A percentile compares a stretch with the other conserved stretches of the same genome.
These are phyloP conservation scores for Orychophragmus violaceus DNA, from an alignment of 345 rosid species.

Conservation along the genomic window DNA sequence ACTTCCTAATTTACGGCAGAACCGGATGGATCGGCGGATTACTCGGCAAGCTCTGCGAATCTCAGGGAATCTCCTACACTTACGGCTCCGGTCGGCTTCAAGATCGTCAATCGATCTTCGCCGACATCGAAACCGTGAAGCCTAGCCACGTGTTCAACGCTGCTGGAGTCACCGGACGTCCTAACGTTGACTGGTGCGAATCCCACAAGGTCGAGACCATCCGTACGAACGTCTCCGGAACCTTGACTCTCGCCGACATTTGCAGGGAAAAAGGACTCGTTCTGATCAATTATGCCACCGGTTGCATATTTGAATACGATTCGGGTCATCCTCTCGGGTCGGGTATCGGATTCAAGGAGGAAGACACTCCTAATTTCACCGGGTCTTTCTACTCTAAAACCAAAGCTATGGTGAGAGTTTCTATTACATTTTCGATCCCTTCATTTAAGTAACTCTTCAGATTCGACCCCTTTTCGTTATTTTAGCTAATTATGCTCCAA, in stretches of 20 bases:
- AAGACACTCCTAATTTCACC: too few species aligned
- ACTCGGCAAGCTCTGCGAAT: constrained; percentile 64
- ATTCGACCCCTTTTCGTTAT: not conserved
- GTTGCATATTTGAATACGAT: constrained; percentile 87
- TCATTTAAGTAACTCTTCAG: not conserved
- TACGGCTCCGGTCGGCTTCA: constrained; percentile 88
- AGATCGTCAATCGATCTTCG: constrained; percentile 55
- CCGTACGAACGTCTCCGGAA: constrained; percentile 73
- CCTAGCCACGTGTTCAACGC: constrained; percentile 91
- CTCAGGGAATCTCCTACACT: constrained; percentile 52
- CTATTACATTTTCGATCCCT: not conserved
- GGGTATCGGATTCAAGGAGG: constrained; percentile 84
- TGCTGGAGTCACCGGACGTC: constrained; percentile 85
- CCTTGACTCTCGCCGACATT: constrained; percentile 74
- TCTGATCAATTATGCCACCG: constrained; percentile 76
- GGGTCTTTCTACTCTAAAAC: constrained; percentile 93
- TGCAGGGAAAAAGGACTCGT: constrained; percentile 62
- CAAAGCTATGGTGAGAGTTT: constrained; percentile 71
- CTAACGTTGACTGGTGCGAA: constrained; percentile 96
- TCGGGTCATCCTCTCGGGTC: constrained; percentile 57
- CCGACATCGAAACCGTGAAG: constrained; percentile 48
- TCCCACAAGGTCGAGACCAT: constrained; percentile 88
- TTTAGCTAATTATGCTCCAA: not conserved
- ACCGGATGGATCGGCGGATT: constrained; percentile 94
- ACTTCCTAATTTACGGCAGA: constrained; percentile 80